Conservation (phyloP, 495 filamentous ascomycete species). For the Cryomyces antarcticus region DNA sequence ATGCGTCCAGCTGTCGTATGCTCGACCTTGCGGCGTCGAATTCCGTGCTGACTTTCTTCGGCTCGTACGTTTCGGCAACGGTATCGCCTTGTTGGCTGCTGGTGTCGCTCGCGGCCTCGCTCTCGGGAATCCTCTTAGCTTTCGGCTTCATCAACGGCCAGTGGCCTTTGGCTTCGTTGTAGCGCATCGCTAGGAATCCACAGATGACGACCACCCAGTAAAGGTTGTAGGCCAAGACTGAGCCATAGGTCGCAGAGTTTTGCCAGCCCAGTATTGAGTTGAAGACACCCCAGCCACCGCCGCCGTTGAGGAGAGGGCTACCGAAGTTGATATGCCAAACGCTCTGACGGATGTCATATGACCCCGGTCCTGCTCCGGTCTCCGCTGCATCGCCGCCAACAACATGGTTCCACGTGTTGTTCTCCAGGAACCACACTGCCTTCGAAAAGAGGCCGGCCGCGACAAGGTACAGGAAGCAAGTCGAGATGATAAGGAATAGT, state of each 20-base stretch:
- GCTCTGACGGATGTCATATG: constrained; percentile 64
- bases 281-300: constrained; percentile 80
- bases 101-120: not conserved
- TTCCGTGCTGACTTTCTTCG: too few relatives aligned
- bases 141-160: constrained; percentile 35
- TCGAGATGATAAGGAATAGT: constrained; percentile 60
- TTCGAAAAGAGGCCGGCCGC: constrained; percentile 66
- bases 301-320: constrained; percentile 47
- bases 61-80: too few relatives aligned
- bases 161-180: constrained; percentile 44
- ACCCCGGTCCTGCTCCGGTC: constrained; percentile 57
- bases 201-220: constrained; percentile 60
- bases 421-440: constrained; percentile 52
- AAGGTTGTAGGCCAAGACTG: constrained; percentile 70
- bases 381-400: constrained; percentile 59
- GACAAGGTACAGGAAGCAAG: constrained; percentile 73
- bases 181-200: constrained; percentile 40
- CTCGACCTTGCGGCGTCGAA: too few relatives aligned
- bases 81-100: not conserved
- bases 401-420: constrained; percentile 36
- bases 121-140: not conserved
- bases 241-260: constrained; percentile 71
- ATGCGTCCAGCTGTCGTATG: too few relatives aligned
- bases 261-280: constrained; percentile 71
- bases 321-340: constrained; percentile 84